A percentile compares a stretch with the other conserved stretches of the same genome.
Evolutionary conservation across 805 yeast genomes (phyloP).

Genomic region (Schwanniomyces yamadae): DNA sequence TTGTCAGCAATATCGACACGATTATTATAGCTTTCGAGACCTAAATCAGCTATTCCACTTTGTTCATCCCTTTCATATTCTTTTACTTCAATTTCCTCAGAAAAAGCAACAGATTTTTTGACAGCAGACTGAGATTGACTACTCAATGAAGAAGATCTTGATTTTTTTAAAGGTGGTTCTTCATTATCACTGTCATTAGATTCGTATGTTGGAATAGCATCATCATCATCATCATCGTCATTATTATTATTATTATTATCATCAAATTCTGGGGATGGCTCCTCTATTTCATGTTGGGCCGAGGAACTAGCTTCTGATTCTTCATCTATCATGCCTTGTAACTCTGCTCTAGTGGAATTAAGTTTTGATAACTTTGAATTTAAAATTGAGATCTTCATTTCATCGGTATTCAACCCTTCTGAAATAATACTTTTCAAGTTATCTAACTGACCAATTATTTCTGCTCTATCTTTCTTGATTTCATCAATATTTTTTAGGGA

Average conservation of each 20-base stretch:
- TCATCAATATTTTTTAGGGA: constrained; percentile 32
- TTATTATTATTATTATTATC: constrained; percentile 18
- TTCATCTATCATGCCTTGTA: constrained; percentile 27
- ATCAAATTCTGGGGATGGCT: constrained; percentile 30
- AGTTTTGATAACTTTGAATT: constrained; percentile 26
- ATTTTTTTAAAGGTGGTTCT: constrained; percentile 13
- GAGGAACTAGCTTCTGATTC: constrained; percentile 1
- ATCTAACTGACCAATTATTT: constrained; percentile 26
- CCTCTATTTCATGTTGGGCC: constrained; percentile 14
- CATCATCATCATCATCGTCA: constrained; percentile 22
- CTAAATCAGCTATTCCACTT: constrained; percentile 11
- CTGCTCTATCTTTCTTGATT: constrained; percentile 25
- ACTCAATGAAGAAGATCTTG: constrained; percentile 20
- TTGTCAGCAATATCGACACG: constrained; percentile 14
- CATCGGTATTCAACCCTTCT: constrained; percentile 32
- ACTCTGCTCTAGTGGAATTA: constrained; percentile 29
- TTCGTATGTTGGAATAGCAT: constrained; percentile 22
- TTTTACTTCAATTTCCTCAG: constrained; percentile 41
- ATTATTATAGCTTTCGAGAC: constrained; percentile 13
- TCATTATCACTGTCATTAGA: constrained; percentile 19
- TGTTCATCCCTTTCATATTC: constrained; percentile 41
- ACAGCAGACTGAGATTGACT: constrained; percentile 22
- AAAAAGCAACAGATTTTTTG: constrained; percentile 39
- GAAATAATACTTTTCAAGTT: constrained; percentile 19
- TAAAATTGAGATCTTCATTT: constrained; percentile 31